A percentile compares a stretch with the other conserved stretches of the same genome.
Conservation (phyloP, 2,329 filamentous ascomycete genomes). For the Neodidymelliopsis sp. region DNA sequence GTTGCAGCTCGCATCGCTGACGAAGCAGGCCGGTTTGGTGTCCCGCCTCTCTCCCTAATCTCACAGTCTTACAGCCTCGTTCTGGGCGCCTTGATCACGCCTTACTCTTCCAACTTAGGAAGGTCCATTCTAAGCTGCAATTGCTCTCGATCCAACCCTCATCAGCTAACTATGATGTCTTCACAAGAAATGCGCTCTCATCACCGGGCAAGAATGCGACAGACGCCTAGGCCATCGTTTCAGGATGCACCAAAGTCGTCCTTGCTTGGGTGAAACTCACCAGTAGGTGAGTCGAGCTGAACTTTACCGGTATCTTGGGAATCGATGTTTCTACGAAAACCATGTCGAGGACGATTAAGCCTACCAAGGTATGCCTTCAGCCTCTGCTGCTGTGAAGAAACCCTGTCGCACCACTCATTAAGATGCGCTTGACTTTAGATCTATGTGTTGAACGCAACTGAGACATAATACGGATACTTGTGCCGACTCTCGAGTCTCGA, state of each 20-base stretch:
- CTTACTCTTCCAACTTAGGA: conserved; percentile 5
- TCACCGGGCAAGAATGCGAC: conserved; percentile 21
- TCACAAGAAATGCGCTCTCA: conserved; percentile 19
- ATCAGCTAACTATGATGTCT: conserved; percentile 17
- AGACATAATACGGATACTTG: too few relatives aligned
- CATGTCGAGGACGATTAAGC: too few relatives aligned
- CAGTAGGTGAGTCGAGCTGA: conserved; percentile 12
- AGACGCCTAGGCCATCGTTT: conserved; percentile 11
- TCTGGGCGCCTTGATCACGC: neutral
- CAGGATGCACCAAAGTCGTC: conserved; percentile 15
- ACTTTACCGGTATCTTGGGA: conserved; percentile 20
- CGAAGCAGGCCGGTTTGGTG: neutral
- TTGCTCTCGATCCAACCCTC: conserved; percentile 19
- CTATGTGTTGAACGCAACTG: too few relatives aligned
- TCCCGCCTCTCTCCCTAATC: neutral
- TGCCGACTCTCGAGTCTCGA: too few relatives aligned
- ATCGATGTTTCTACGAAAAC: too few relatives aligned
- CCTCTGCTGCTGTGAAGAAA: too few relatives aligned
- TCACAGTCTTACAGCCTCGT: neutral
- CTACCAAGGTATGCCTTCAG: too few relatives aligned
- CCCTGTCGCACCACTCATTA: too few relatives aligned
- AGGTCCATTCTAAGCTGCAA: conserved; percentile 11
- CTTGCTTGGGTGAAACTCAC: conserved; percentile 12
- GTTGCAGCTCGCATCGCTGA: neutral
- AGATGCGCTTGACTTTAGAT: too few relatives aligned